Evolutionary conservation across 805 yeast species (phyloP).

Genomic region (Ogataea haglerorum): DNA sequence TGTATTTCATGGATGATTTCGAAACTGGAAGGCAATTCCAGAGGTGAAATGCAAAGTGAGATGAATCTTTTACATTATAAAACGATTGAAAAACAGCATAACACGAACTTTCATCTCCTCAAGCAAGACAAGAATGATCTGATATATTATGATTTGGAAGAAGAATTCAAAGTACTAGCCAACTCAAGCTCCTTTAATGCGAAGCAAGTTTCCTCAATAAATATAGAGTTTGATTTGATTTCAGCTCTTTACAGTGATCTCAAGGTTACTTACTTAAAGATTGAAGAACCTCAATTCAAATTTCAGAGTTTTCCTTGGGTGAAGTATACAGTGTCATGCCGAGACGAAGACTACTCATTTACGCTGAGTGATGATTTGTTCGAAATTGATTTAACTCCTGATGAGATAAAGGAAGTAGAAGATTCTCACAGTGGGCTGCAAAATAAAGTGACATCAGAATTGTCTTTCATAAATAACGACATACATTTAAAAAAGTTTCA

Average conservation of each 20-base stretch:
- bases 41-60: constrained; percentile 35
- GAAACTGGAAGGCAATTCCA: constrained; percentile 53
- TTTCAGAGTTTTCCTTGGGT: constrained; percentile 74
- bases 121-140: constrained; percentile 35
- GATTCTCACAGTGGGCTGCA: background rate
- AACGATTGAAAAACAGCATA: constrained; percentile 16
- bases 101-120: constrained; percentile 22
- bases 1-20: constrained; percentile 71
- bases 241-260: constrained; percentile 63
- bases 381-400: constrained; percentile 8
- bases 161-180: constrained; percentile 20
- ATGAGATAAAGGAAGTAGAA: too few species aligned
- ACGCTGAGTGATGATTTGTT: constrained; percentile 26
- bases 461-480: too few species aligned
- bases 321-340: constrained; percentile 47
- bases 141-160: constrained; percentile 29
- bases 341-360: constrained; percentile 29
- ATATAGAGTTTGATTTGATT: constrained; percentile 54
- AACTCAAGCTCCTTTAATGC: background rate
- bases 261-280: constrained; percentile 61
- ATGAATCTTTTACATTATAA: constrained; percentile 27
- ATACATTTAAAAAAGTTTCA: too few species aligned
- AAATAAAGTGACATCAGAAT: background rate
- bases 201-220: constrained; percentile 8
- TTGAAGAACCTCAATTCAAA: constrained; percentile 60